Evolutionary conservation across 352 stramenopile genomes (phyloP), one percentile per base, ranked within the genome.

Genomic region (Pythium chondricola): DNA sequence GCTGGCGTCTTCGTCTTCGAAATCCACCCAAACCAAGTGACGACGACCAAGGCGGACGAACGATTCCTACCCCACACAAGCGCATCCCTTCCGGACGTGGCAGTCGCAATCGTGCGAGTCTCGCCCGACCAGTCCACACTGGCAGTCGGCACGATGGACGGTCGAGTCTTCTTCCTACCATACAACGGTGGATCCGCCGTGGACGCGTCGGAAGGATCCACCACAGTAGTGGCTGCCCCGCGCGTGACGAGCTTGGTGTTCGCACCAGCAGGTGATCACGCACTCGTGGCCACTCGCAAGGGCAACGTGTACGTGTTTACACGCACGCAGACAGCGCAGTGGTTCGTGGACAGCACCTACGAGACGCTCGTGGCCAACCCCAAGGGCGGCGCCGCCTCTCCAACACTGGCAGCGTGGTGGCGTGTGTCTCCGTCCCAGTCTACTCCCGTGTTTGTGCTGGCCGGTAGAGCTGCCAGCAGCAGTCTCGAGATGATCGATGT

Each of bases 291-390:
- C 9, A 85, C 77, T 2, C 74, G 66, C 30, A 85, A 86, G 42
- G 74, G 77, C 13, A 82, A 85, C 56, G 62, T 85, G 17, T 84
- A 84, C 56, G 66, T 86, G 6, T 65, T 81, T 13, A 20, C 29
- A 20, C 16, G 40, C 22, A 24, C 43, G 2, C 14, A 45, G 1
- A 32, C 37, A 41, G 4, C 20, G 1, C 17, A 40, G 4, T 88
- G 77, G 72, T 43, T 37, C 1, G 21, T 65, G 17, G 47, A 56
- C 37, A 22, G 54, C 30, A 38, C 64, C 22, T 65, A 57, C 25
- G 45, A 61, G 25, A 26, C 57, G 26, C 68, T 85, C 26, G 64
- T 33, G 13, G 56, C 30, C 4, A 84, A 83, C 30, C 69, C 71
- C 4, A 86, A 84, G 43, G 55, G 43, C 22, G 44, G 51, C 29